phyloP scores from a whole-genome alignment of 352 stramenopile species.

The Globisporangium paroecandrum region DNA sequence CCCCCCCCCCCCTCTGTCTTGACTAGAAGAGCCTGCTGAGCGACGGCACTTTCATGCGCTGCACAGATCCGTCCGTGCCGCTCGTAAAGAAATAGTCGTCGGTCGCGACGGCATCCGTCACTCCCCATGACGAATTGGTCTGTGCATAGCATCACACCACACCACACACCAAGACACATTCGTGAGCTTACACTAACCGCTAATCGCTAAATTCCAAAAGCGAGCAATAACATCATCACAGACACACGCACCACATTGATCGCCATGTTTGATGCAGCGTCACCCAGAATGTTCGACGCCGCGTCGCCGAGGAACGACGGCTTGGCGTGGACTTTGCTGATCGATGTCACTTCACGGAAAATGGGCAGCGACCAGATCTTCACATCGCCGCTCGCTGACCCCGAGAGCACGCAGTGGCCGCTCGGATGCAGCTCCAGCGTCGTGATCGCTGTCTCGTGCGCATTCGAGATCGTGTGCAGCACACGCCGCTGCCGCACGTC shows the following conservation, averaged over 20 bases:
- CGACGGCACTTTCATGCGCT: conserved; percentile 65
- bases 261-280: conserved; percentile 80
- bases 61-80: conserved; percentile 76
- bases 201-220: neutral
- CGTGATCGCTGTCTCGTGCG: conserved; percentile 83
- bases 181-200: neutral
- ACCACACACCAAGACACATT: neutral
- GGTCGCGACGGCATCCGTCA: conserved; percentile 78
- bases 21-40: conserved; percentile 24
- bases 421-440: conserved; percentile 75
- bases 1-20: no score
- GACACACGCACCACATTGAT: conserved; percentile 75
- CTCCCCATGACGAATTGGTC: conserved; percentile 81
- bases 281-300: conserved; percentile 70
- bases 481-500: conserved; percentile 85
- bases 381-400: conserved; percentile 76
- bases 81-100: conserved; percentile 84
- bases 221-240: neutral
- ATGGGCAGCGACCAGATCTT: conserved; percentile 88
- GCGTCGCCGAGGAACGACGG: conserved; percentile 76
- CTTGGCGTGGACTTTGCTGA: conserved; percentile 77
- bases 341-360: conserved; percentile 72
- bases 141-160: conserved; percentile 16
- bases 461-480: conserved; percentile 78
- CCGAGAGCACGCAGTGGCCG: conserved; percentile 78